A percentile compares a stretch with the other conserved stretches of the same genome.
Conservation (phyloP, 169 alveolate genomes). For the Eimeria falciformis region DNA sequence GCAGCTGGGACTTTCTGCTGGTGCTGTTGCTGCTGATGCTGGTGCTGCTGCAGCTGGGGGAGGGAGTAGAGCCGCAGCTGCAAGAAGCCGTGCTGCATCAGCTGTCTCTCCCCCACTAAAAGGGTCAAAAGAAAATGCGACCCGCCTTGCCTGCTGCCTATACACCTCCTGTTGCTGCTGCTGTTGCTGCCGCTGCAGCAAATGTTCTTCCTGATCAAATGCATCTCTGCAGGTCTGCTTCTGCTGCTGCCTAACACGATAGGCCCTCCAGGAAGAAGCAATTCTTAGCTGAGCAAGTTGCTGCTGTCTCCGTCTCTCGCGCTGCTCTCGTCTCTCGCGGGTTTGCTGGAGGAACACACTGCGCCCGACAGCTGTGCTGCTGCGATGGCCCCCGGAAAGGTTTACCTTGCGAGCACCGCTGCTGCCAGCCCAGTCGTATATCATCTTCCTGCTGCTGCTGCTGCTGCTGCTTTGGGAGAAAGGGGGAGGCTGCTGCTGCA, state of each 20-base stretch:
- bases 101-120: neutral
- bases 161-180: neutral
- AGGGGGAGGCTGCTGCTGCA: neutral
- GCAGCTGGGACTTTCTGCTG: neutral
- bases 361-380: conserved; percentile 13
- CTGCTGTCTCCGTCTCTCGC: conserved; percentile 14
- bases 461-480: neutral
- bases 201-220: neutral
- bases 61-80: neutral
- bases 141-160: neutral
- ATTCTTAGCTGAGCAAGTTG: conserved; percentile 13
- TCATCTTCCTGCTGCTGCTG: conserved; percentile 17
- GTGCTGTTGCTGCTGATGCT: neutral
- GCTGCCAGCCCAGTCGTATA: conserved; percentile 23
- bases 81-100: neutral
- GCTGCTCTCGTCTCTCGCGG: conserved; percentile 14
- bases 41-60: neutral
- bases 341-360: conserved; percentile 11
- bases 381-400: conserved; percentile 18
- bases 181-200: conserved; percentile 13
- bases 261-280: conserved; percentile 9
- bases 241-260: neutral
- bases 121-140: neutral
- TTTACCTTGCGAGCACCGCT: conserved; percentile 9
- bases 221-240: conserved; percentile 16